Base-by-base conservation (phyloP, 2,329 filamentous ascomycete genomes). In the Lizonia empirigonia region DNA sequence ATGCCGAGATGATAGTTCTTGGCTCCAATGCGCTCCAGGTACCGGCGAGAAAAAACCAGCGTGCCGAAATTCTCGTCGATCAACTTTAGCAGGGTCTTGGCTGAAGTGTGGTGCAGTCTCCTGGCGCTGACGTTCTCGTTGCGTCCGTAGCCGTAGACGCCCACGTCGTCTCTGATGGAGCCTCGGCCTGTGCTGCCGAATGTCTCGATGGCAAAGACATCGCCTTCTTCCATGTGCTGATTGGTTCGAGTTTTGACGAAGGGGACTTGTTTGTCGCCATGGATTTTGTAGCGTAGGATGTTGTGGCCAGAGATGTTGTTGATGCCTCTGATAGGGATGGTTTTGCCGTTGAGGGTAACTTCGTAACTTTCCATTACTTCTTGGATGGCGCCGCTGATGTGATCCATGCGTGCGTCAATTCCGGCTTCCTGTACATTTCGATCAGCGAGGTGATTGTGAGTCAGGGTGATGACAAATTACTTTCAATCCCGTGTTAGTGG, bases 41-140 rank as follows among this genome's bases (percentile, higher is more conserved):
- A 96, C 59, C 92, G 84, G 53, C 91, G 82, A 70, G 90, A 96
- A 75, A 92, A 97, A 1, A 91, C 90, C 61, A 97, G 74, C 2
- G 91, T 96, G 53, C 91, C 90, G 72, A 97, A 97, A 74, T 96
- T 96, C 80, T 95, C 93, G 77, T 90, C 92, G 73, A 97, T 97
- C 12, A 90, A 86, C 63, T 84, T 94, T 61, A 96, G 79, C 50
- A 97, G 79, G 49, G 85, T 86, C 78, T 91, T 94, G 44, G 92
- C 92, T 35, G 90, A 94, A 30, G 86, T 83, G 44, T 93, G 77
- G 40, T 89, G 85, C 51, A 96, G 77, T 46, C 88, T 83, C 4
- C 88, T 84, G 65, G 89, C 87, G 44, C 84, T 83, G 5, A 85
- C 86, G 70, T 93, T 85, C 30, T 78, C 74, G 52, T 83, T 80